Conservation (phyloP, 257 asterid genomes). For the Solanum rostratum region DNA sequence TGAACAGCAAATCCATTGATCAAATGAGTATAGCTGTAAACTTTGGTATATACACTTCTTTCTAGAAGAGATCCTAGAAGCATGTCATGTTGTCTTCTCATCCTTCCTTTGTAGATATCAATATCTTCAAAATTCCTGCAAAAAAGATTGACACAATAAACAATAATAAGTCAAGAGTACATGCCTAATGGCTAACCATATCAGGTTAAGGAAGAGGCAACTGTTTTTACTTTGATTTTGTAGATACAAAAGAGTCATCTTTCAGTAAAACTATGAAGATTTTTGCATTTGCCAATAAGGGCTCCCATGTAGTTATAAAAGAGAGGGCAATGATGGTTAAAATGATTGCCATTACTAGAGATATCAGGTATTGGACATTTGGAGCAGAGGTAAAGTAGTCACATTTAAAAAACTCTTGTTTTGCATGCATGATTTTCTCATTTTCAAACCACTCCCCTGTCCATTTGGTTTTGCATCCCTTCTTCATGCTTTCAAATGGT, state of each 20-base stretch:
- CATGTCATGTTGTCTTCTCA: constrained; percentile 17
- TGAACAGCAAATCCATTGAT: constrained; percentile 55
- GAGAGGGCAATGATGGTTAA: constrained; percentile 8
- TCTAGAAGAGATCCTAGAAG: constrained; percentile 37
- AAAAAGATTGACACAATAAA: background rate
- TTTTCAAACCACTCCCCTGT: constrained; percentile 12
- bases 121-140: constrained; percentile 11
- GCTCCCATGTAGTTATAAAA: constrained; percentile 3
- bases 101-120: constrained; percentile 2
- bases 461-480: constrained; percentile 6
- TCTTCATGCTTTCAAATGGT: background rate
- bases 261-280: constrained; percentile 44
- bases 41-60: constrained; percentile 29
- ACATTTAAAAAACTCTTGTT: background rate
- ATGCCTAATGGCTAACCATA: background rate
- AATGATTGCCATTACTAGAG: constrained; percentile 16
- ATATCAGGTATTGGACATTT: background rate
- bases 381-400: background rate
- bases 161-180: background rate
- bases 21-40: constrained; percentile 59
- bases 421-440: constrained; percentile 14
- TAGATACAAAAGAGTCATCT: constrained; percentile 23
- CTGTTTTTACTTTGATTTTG: background rate
- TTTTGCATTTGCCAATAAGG: constrained; percentile 21
- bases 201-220: background rate